Evolutionary conservation across 805 yeast genomes (phyloP).

Genomic region (Metschnikowia peoriensis): DNA sequence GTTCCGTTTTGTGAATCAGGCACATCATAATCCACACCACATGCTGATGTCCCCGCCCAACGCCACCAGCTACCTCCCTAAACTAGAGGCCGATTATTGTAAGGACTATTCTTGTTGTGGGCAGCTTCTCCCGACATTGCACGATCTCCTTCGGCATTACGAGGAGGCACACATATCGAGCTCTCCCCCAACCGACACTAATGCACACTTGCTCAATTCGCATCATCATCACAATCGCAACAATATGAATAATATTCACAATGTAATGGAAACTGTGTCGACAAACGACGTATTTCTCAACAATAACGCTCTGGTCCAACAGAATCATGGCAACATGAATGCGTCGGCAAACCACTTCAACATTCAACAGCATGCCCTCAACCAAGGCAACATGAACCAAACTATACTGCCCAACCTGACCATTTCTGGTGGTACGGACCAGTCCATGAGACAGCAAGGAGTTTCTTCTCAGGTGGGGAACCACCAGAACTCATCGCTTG

Average conservation of each 20-base stretch:
- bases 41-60: conserved; percentile 59
- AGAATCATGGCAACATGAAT: conserved; percentile 17
- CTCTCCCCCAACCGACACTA: conserved; percentile 43
- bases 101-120: conserved; percentile 98
- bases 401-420: conserved; percentile 19
- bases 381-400: conserved; percentile 16
- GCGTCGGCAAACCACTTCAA: conserved; percentile 23
- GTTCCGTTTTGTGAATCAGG: conserved; percentile 25
- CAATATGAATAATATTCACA: conserved; percentile 47
- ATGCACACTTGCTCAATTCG: conserved; percentile 29
- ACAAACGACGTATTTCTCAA: conserved; percentile 88
- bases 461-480: conserved; percentile 9
- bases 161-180: conserved; percentile 89
- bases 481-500: conserved; percentile 7
- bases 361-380: conserved; percentile 24
- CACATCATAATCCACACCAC: conserved; percentile 13
- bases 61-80: conserved; percentile 80
- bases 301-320: conserved; percentile 29
- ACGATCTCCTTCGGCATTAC: conserved; percentile 89
- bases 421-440: conserved; percentile 9
- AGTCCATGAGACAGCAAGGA: conserved; percentile 1
- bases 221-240: conserved; percentile 33
- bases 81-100: conserved; percentile 93
- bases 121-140: conserved; percentile 84
- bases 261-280: conserved; percentile 80